Evolutionary conservation across 2,329 filamentous ascomycete species (phyloP), one percentile per base, ranked within the genome.

Genomic region (Colletotrichum sp.): DNA sequence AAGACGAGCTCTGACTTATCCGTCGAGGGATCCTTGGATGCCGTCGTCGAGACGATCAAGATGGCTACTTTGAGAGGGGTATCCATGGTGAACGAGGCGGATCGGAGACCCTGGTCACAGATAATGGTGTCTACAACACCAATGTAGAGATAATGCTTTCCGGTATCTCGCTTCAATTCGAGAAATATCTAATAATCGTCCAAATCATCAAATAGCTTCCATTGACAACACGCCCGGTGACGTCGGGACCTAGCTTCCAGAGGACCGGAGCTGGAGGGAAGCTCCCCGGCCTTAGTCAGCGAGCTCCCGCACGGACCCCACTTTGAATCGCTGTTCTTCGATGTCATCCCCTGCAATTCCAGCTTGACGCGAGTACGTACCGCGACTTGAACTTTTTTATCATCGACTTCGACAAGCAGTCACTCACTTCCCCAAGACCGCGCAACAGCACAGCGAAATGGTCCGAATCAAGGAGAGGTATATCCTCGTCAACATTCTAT

Each of bases 391-490:
- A 71, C 69, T 72, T 74, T 73, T 72, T 58, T 31, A 47, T 24
- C 18, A n/a, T 69, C 43, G 65, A 54, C 33, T 21, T 72, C 27
- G 24, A 66, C 21, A 57, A 47, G 36, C 67, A 31, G 31, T 67
- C 36, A 24, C 16, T 54, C 27, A 74, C 21, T 31, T 63, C 21
- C 33, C 47, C n/a, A 15, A 63, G 24, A 43, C 8, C 38, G 21
- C 24, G 29, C 16, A 34, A 29, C 34, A 15, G 55, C n/a, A 13
- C 31, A 18, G 34, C 77, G 85, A 57, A 63, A 98, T 99, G 97
- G 97, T 99, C 74, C 95, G 97, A 81, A 91, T 98, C 78, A 99
- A 99, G 85, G 94, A 98, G 84, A 93, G 97, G 79, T 99, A 99
- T 83, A 90, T 99, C 21, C 91, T 98, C n/a, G 91, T 98, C 75